These are phyloP conservation scores for Diaporthe australafricana DNA, from an alignment of 2,329 filamentous ascomycete genomes.

Conservation along the genomic window DNA sequence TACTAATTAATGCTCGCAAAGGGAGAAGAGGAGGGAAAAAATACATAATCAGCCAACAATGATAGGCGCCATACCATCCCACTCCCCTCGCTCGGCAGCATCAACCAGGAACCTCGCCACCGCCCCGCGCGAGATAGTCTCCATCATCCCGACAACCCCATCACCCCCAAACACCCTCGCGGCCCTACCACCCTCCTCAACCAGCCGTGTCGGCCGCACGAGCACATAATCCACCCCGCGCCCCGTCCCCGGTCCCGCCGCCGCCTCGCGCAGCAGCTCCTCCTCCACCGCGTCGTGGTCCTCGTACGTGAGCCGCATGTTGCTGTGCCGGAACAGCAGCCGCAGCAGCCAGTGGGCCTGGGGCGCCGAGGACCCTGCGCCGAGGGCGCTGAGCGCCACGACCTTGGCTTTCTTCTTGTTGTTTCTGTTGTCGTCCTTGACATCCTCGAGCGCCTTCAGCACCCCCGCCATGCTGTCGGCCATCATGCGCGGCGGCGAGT, in stretches of 20 bases:
- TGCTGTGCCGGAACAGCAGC: slow-evolving; percentile 57
- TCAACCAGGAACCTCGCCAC: slow-evolving; percentile 55
- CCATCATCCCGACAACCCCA: slow-evolving; percentile 51
- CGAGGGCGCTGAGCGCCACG: slow-evolving; percentile 63
- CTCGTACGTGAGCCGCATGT: slow-evolving; percentile 57
- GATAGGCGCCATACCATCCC: slow-evolving; percentile 43
- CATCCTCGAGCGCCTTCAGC: neutral
- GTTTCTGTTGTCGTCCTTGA: too few species aligned
- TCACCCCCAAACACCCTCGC: slow-evolving; percentile 39
- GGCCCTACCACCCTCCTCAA: neutral
- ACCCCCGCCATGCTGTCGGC: slow-evolving; percentile 43
- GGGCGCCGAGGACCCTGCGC: slow-evolving; percentile 57
- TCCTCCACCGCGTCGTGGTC: slow-evolving; percentile 61
- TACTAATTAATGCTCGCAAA: too few species aligned
- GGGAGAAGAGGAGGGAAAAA: neutral
- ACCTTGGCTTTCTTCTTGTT: slow-evolving; percentile 47
- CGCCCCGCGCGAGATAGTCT: slow-evolving; percentile 40
- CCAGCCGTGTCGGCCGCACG: slow-evolving; percentile 27
- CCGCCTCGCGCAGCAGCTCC: slow-evolving; percentile 46
- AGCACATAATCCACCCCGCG: neutral
- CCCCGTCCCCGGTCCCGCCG: slow-evolving; percentile 40
- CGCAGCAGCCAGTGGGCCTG: slow-evolving; percentile 56
- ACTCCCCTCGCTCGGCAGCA: slow-evolving; percentile 47
- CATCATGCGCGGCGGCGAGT: slow-evolving; percentile 53
- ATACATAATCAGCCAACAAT: slow-evolving; percentile 11